A percentile compares a stretch with the other conserved stretches of the same genome.
Evolutionary conservation across 148 eudicot species (phyloP).

Genomic region (Rhododendron henanense): DNA sequence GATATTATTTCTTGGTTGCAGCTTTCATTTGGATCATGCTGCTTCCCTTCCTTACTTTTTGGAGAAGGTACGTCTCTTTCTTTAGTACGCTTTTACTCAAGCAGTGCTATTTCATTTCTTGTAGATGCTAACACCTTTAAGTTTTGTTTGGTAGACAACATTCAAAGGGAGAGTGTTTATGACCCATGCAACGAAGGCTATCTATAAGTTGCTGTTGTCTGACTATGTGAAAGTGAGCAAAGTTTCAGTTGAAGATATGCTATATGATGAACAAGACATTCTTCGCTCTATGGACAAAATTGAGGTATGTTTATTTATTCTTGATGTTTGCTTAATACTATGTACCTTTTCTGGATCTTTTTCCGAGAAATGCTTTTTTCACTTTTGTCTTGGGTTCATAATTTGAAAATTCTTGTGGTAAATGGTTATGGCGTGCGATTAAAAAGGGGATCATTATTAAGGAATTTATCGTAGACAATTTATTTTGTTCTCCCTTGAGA

Average conservation of each 20-base stretch:
- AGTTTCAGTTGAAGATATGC: conserved; percentile 95
- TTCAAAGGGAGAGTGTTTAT: too few relatives aligned
- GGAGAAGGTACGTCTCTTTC: conserved; percentile 67
- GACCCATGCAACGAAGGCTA: conserved; percentile 82
- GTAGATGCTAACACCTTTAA: too few relatives aligned
- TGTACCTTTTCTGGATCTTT: neutral
- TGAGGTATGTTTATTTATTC: conserved; percentile 38
- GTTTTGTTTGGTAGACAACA: too few relatives aligned
- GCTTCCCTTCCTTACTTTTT: conserved; percentile 96
- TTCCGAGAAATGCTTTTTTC: neutral
- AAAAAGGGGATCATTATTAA: neutral
- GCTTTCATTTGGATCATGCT: conserved; percentile 99
- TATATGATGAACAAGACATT: conserved; percentile 88
- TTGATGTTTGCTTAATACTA: neutral
- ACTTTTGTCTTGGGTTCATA: neutral
- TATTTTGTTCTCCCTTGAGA: neutral
- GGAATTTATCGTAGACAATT: neutral
- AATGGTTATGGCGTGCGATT: too few relatives aligned
- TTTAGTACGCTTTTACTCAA: neutral
- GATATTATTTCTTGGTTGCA: conserved; percentile 29
- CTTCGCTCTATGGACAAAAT: conserved; percentile 89
- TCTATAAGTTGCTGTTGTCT: conserved; percentile 78
- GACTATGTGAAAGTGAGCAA: conserved; percentile 98
- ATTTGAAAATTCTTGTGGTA: neutral
- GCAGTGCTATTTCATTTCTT: neutral